Conservation (phyloP, 257 asterid species). For the Solanum sejunctum region DNA sequence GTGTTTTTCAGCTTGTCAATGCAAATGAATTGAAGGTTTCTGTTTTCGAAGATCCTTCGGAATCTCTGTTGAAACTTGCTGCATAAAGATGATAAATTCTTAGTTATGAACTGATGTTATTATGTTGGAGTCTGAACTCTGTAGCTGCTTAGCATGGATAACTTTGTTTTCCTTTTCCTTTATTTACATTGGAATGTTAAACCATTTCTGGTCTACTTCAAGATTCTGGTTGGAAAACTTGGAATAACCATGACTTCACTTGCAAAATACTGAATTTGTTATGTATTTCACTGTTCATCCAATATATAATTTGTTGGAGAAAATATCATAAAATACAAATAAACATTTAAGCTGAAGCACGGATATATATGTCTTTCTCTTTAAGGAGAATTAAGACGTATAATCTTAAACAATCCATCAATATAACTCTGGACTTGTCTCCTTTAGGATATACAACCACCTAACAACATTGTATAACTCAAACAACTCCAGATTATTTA, state of each 20-base stretch:
- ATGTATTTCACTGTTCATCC: no score
- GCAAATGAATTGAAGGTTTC: background rate
- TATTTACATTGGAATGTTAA: background rate
- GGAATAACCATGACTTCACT: background rate
- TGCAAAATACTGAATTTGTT: no score
- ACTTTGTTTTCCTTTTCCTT: background rate
- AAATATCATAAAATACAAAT: no score
- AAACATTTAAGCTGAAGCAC: no score
- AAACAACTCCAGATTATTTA: no score
- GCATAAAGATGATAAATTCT: background rate
- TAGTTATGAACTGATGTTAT: background rate
- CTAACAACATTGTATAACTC: no score
- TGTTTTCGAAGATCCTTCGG: background rate
- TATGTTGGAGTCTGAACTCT: background rate
- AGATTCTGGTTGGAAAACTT: background rate
- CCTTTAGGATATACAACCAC: no score
- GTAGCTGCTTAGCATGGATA: background rate
- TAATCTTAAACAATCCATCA: no score
- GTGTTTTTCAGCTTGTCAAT: slow-evolving; percentile 7
- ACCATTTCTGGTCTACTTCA: background rate
- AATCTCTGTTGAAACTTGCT: background rate
- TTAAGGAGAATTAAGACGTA: no score
- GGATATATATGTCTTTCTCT: no score
- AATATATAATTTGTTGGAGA: no score
- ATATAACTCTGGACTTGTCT: no score